Base-by-base conservation (phyloP, 1,284 basidiomycete species). In the Agroathelia rolfsii region DNA sequence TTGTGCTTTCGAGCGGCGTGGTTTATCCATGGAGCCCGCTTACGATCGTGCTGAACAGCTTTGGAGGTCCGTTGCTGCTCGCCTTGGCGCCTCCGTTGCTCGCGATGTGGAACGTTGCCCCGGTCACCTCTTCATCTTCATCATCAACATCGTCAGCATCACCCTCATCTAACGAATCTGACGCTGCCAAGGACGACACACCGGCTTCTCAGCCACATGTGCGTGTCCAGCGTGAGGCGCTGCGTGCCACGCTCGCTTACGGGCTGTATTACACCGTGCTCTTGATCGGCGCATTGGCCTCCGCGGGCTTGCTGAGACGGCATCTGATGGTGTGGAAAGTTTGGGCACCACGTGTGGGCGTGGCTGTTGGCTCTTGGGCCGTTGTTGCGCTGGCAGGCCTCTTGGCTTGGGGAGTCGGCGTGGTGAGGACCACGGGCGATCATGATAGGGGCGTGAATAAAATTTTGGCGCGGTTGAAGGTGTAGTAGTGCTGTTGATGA, bases 301-400 rank as follows among this genome's bases (percentile, higher is more conserved):
- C 78, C 38, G 79, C 89, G 0, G 81, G 83, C 3, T 72, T 76
- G 49, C 63, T 97, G 35, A 58, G 90, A 36, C 56, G 94, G 24
- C 95, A 99, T 56, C 56, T 98, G 44, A 97, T 98, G 93, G 90
- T 97, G 22, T 99, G 94, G 90, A 97, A 97, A 59, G 81, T 96
- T 4, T 98, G 97, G 52, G 92, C 92, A 18, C 95, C 95, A 32
- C 64, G 93, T 38, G 94, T 93, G 52, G 93, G 96, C 80, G 53
- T 75, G 10, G 81, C 73, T 0, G 83, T 69, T n/a, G n/a, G n/a
- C n/a, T n/a, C n/a, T n/a, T n/a, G n/a, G n/a, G n/a, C n/a, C n/a
- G n/a, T n/a, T n/a, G n/a, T n/a, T n/a, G n/a, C n/a, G n/a, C n/a
- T n/a, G n/a, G n/a, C n/a, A n/a, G n/a, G n/a, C n/a, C n/a, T n/a